Base-by-base conservation (phyloP, 768 basidiomycete species). In the Phanerochaete sordida region DNA sequence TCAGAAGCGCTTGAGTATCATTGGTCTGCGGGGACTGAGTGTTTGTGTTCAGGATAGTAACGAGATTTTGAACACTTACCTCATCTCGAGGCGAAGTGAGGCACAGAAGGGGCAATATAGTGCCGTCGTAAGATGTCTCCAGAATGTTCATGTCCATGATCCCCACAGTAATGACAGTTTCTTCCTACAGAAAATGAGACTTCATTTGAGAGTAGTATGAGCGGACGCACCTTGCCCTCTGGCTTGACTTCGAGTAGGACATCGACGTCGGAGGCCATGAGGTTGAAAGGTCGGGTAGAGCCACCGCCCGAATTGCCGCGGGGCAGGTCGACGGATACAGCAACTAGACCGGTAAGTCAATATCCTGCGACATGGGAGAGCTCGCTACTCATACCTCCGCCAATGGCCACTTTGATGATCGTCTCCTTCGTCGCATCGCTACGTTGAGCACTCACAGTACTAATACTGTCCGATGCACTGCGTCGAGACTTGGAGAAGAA, bases 161-260 rank as follows among this genome's bases (percentile, higher is more conserved):
- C 4, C 78, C 80, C 11, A 92, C 60, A 0, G 82, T 85, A 44
- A 94, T 60, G 13, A 85, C 77, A 15, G 84, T 90, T 70, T 91
- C 87, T 56, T 91, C 85, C 87, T 94, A 64, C 19, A 11, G 45
- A 24, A 52, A 30, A 15, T 54, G 57, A 54, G 26, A 26, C 23
- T 24, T 26, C 26, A 26, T 8, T 4, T 44, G 12, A 43, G 12
- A 60, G 23, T 1, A 56, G 31, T 21, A 19, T 19, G 7, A 31
- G 3, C 19, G 33, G 9, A 70, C 75, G 51, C 61, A 91, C 92
- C 81, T 83, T 88, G 57, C 85, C 89, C 58, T 87, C 83, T 0
- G 86, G 81, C 66, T 87, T 87, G 11, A 88, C 66, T 69, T 93
- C 88, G 0, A 92, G 65, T 9, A 86, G 70, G 7, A 82, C 72